Percentiles rank a stretch among this genome's conserved stretches.
phyloP scores from a whole-genome alignment of 257 asterid species.

The Parsonsia alboflavescens region DNA sequence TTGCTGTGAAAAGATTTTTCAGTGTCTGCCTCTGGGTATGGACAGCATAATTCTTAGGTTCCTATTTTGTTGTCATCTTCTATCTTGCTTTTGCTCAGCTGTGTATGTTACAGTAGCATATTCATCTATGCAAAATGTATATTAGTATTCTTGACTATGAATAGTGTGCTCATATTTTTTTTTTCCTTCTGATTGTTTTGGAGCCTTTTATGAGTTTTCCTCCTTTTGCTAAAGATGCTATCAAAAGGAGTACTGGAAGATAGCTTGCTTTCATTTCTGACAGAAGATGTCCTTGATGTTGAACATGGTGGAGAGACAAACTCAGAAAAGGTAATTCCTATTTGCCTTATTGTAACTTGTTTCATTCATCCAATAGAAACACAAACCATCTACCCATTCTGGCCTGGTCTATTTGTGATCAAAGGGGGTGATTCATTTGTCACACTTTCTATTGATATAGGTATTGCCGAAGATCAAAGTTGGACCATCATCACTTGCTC shows the following conservation, averaged over 20 bases:
- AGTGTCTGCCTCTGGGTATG: background rate
- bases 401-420: background rate
- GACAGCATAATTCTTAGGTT: background rate
- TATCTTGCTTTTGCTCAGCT: background rate
- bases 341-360: conserved; percentile 1
- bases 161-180: background rate
- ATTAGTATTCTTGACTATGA: background rate
- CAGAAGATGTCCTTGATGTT: conserved; percentile 52
- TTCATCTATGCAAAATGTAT: background rate
- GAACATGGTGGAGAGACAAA: conserved; percentile 52
- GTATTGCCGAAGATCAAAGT: conserved; percentile 79
- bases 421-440: conserved; percentile 1
- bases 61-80: background rate
- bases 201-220: background rate
- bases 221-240: conserved; percentile 57
- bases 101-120: background rate
- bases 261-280: conserved; percentile 63
- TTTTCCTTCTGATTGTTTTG: background rate
- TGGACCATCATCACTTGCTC: conserved; percentile 87
- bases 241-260: conserved; percentile 81
- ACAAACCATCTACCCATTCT: background rate
- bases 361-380: background rate
- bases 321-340: conserved; percentile 56
- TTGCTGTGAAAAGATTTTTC: background rate
- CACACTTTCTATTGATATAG: conserved; percentile 34